These are phyloP conservation scores for Simmondsia chinensis DNA, from an alignment of 148 eudicot species.

Conservation along the genomic window DNA sequence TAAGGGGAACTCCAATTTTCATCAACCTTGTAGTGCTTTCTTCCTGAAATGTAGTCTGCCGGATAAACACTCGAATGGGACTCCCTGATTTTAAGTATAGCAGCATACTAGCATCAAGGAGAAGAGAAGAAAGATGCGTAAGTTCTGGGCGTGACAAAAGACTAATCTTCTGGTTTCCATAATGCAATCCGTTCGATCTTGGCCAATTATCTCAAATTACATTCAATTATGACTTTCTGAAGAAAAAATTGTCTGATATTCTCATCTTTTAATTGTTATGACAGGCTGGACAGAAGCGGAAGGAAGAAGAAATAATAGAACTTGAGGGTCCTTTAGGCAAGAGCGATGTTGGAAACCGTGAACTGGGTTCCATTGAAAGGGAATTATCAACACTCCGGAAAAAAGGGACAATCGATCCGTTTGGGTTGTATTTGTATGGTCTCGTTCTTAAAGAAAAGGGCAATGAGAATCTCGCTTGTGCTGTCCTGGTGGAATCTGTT, in stretches of 20 bases:
- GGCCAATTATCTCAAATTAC: too few species aligned
- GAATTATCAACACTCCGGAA: slow-evolving; percentile 62
- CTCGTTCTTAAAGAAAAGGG: slow-evolving; percentile 90
- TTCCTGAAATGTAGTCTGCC: too few species aligned
- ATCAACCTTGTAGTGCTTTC: too few species aligned
- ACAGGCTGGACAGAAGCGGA: slow-evolving; percentile 97
- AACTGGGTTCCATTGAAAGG: slow-evolving; percentile 72
- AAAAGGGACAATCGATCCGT: slow-evolving; percentile 63
- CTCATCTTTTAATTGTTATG: slow-evolving; percentile 1
- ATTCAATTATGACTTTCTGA: background rate
- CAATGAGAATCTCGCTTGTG: slow-evolving; percentile 62
- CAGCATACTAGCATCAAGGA: too few species aligned
- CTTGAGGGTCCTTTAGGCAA: slow-evolving; percentile 91
- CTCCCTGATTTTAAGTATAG: too few species aligned
- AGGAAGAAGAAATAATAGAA: slow-evolving; percentile 95
- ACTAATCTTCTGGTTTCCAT: too few species aligned
- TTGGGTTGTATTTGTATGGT: slow-evolving; percentile 83
- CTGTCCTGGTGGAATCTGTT: slow-evolving; percentile 77
- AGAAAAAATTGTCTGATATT: background rate
- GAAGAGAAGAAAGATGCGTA: too few species aligned
- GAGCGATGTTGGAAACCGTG: slow-evolving; percentile 60
- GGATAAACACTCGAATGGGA: too few species aligned
- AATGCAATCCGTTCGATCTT: too few species aligned
- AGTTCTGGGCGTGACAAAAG: too few species aligned
- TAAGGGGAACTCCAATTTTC: too few species aligned